Percentiles rank a stretch among this genome's conserved stretches.
phyloP scores from a whole-genome alignment of 176 grass and related monocot genomes.

The Ananas comosus region DNA sequence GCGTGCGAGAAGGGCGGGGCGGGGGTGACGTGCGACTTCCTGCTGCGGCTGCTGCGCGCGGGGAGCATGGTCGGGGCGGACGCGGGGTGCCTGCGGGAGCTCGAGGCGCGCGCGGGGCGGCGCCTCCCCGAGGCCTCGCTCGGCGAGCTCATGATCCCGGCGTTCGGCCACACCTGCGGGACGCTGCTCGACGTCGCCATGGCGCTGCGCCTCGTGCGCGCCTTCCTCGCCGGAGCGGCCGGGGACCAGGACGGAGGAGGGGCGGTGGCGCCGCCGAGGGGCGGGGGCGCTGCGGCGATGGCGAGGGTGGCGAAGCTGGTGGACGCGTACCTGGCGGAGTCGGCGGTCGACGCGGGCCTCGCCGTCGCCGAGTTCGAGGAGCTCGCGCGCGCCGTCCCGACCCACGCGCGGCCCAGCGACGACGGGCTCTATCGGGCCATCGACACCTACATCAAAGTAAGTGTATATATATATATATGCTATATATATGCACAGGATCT shows the following conservation, averaged over 20 bases:
- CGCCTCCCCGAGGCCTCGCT: constrained; percentile 70
- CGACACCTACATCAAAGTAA: constrained; percentile 95
- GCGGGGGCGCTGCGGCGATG: constrained; percentile 34
- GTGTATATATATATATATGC: neutral
- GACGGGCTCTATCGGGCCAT: constrained; percentile 88
- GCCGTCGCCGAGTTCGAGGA: constrained; percentile 63
- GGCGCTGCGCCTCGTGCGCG: constrained; percentile 66
- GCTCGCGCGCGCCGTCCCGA: constrained; percentile 58
- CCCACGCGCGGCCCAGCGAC: constrained; percentile 62
- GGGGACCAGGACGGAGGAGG: neutral
- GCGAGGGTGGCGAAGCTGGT: constrained; percentile 69
- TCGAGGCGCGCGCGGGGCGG: constrained; percentile 62
- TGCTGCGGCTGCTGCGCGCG: constrained; percentile 62
- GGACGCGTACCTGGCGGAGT: constrained; percentile 82
- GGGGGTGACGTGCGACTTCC: constrained; percentile 75
- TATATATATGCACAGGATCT: neutral
- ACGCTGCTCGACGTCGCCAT: constrained; percentile 82
- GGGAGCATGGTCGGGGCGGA: constrained; percentile 82
- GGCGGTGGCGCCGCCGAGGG: constrained; percentile 7
- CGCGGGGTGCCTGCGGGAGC: constrained; percentile 46
- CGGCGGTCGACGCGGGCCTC: constrained; percentile 62
- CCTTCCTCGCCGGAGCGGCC: constrained; percentile 5
- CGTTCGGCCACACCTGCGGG: constrained; percentile 47
- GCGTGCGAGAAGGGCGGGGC: neutral
- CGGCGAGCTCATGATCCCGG: constrained; percentile 81